Base-by-base conservation (phyloP, 495 filamentous ascomycete genomes). In the Annulohypoxylon maeteangense region DNA sequence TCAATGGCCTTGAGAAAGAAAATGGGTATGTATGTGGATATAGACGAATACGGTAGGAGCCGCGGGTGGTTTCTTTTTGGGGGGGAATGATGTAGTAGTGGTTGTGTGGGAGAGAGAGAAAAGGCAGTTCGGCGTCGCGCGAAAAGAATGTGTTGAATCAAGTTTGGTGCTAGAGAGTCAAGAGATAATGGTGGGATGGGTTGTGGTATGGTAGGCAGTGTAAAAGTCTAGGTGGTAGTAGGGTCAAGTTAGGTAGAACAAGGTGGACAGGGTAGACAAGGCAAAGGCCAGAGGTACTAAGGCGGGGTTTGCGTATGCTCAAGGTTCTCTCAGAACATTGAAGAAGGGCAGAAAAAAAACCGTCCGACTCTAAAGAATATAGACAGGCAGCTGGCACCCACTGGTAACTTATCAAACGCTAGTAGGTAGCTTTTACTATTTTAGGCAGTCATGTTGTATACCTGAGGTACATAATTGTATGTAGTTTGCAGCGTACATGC, bases 1-100 rank as follows among this genome's bases (percentile, higher is more conserved):
- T 73, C 69, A 65, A 73, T 73, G 54, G 56, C 70, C 53, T 60
- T 50, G 65, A 72, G 42, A 51, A 44, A 42, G 34, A 68, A 54
- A 58, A 44, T 40, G 45, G 45, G 45, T 48, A 53, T 53, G 50
- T 34, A 54, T 54, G 50, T 54, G 29, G 50, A 72, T 63, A 34
- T 70, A 70, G 74, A 65, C 60, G 38, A 67, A 68, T 68, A 56
- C 74, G 63, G 64, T 68, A 69, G 42, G 16, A 45, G 68, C 64
- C 61, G 60, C 56, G 60, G 69, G 51, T 58, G 64, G 62, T 68
- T 53, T 61, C 45, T 51, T 74, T 54, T 51, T 48, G 12, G 23
- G 74, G 69, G 59, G 56, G 56, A 48, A 77, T 71, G 65, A 76
- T 76, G 75, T 75, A 75, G 50, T 55, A 57, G 62, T 62, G 68